Conservation (phyloP, 2,329 filamentous ascomycete genomes). For the Clonostachys rhizophaga region DNA sequence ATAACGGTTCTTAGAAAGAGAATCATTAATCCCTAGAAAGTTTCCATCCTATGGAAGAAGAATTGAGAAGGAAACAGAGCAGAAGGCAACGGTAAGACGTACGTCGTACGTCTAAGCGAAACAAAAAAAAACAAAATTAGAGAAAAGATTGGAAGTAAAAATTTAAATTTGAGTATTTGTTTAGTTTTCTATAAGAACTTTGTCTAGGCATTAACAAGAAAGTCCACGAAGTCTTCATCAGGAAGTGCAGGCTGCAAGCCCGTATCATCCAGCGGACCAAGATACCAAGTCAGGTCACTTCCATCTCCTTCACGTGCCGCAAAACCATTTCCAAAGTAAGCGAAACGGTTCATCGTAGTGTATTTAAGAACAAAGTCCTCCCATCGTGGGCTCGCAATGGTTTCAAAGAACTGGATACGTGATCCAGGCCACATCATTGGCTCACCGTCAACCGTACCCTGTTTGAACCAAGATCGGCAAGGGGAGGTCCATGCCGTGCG, state of each 20-base stretch:
- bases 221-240: constrained; percentile 14
- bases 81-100: too few species aligned
- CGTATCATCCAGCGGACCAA: constrained; percentile 34
- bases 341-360: constrained; percentile 56
- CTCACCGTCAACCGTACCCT: constrained; percentile 30
- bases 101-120: too few species aligned
- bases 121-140: too few species aligned
- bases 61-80: too few species aligned
- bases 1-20: too few species aligned
- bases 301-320: constrained; percentile 49
- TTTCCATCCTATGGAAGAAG: too few species aligned
- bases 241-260: constrained; percentile 11
- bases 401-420: constrained; percentile 42
- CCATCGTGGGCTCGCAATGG: constrained; percentile 44
- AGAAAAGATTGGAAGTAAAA: too few species aligned
- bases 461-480: constrained; percentile 45
- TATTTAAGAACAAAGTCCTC: constrained; percentile 51
- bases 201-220: constrained; percentile 10
- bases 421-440: constrained; percentile 41
- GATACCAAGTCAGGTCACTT: background rate
- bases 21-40: too few species aligned
- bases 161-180: too few species aligned
- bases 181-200: too few species aligned
- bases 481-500: constrained; percentile 42
- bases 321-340: constrained; percentile 47